These are phyloP conservation scores for Fusarium domesticum DNA, from an alignment of 2,329 filamentous ascomycete species.

Conservation along the genomic window DNA sequence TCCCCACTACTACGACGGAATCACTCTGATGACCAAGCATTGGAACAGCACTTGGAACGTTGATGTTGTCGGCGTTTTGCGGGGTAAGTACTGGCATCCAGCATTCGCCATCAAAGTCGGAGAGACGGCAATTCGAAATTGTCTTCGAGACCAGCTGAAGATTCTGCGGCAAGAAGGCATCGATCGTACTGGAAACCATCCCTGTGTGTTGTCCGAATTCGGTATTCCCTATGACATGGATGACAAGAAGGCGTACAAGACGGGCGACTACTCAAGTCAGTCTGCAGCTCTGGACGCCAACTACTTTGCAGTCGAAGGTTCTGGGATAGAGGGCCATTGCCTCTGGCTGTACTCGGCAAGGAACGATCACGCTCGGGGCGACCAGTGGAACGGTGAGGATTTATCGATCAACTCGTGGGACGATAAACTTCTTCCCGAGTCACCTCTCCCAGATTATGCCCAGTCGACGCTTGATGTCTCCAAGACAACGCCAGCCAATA, in stretches of 20 bases:
- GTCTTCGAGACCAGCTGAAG: slow-evolving; percentile 81
- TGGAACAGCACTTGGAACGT: slow-evolving; percentile 99
- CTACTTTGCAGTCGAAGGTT: slow-evolving; percentile 86
- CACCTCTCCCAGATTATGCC: slow-evolving; percentile 45
- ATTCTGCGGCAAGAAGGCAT: slow-evolving; percentile 81
- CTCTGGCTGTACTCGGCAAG: slow-evolving; percentile 81
- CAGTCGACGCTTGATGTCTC: slow-evolving; percentile 45
- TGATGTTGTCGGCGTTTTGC: slow-evolving; percentile 86
- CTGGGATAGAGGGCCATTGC: slow-evolving; percentile 78
- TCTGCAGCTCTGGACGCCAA: slow-evolving; percentile 93
- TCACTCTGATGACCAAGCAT: slow-evolving; percentile 96
- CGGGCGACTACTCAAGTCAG: slow-evolving; percentile 91
- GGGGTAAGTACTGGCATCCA: slow-evolving; percentile 83
- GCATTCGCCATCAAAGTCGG: slow-evolving; percentile 91
- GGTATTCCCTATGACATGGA: slow-evolving; percentile 99
- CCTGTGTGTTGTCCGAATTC: slow-evolving; percentile 89
- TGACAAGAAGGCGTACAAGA: slow-evolving; percentile 90
- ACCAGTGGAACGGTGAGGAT: slow-evolving; percentile 97
- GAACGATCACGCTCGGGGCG: slow-evolving; percentile 86
- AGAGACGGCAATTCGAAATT: slow-evolving; percentile 91
- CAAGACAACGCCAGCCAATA: slow-evolving; percentile 20
- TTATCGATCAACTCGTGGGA: slow-evolving; percentile 85
- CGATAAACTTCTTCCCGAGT: slow-evolving; percentile 62
- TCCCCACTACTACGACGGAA: slow-evolving; percentile 94
- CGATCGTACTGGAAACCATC: slow-evolving; percentile 85